phyloP scores from a whole-genome alignment of 2,329 filamentous ascomycete genomes.

The Penicillium aurantiogriseum region DNA sequence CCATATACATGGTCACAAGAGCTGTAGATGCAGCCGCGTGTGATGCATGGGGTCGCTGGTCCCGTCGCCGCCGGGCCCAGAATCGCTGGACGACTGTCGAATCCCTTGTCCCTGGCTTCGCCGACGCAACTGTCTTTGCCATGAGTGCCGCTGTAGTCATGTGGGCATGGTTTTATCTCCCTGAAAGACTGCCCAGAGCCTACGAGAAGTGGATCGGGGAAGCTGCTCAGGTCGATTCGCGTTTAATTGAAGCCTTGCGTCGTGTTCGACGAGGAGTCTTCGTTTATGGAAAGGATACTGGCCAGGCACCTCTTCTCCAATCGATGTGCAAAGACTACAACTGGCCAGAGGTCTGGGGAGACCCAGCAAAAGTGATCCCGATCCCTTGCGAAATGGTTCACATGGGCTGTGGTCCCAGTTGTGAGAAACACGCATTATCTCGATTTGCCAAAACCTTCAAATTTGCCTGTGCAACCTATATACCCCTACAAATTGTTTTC shows the following conservation, averaged over 20 bases:
- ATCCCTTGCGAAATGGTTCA: slow-evolving; percentile 84
- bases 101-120: slow-evolving; percentile 41
- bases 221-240: slow-evolving; percentile 70
- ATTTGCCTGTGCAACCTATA: slow-evolving; percentile 73
- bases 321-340: slow-evolving; percentile 70
- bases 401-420: slow-evolving; percentile 68
- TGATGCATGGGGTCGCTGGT: slow-evolving; percentile 60
- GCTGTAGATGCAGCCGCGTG: slow-evolving; percentile 70
- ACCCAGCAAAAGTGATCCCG: slow-evolving; percentile 66
- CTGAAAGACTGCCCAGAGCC: slow-evolving; percentile 65
- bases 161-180: slow-evolving; percentile 84
- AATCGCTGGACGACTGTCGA: slow-evolving; percentile 41
- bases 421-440: slow-evolving; percentile 69
- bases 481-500: slow-evolving; percentile 70
- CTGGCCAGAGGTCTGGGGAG: slow-evolving; percentile 68
- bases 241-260: slow-evolving; percentile 72
- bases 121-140: slow-evolving; percentile 71
- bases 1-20: slow-evolving; percentile 71
- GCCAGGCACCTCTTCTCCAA: slow-evolving; percentile 65
- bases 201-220: slow-evolving; percentile 82
- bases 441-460: slow-evolving; percentile 68
- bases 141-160: slow-evolving; percentile 73
- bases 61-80: slow-evolving; percentile 29
- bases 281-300: slow-evolving; percentile 71
- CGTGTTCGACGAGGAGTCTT: slow-evolving; percentile 63